phyloP scores from a whole-genome alignment of 495 filamentous ascomycete species.

The Lasiosphaeriaceae sp. region DNA sequence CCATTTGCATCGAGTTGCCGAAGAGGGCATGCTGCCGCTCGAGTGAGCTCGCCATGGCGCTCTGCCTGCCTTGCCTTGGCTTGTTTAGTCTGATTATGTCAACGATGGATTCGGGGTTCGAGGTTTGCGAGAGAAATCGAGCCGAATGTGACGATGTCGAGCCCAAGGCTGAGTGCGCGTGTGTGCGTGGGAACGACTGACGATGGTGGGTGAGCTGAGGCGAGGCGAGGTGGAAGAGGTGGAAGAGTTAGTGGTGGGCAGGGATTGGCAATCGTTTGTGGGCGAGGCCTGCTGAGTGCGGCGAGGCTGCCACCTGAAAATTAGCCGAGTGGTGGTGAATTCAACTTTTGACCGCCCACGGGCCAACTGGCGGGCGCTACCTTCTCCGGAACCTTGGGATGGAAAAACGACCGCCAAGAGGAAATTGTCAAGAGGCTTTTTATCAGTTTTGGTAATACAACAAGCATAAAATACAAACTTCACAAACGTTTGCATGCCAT shows the following conservation, averaged over 20 bases:
- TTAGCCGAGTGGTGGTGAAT: background rate
- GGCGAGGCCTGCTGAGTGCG: background rate
- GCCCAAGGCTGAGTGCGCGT: background rate
- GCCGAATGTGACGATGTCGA: background rate
- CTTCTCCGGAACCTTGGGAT: too few relatives aligned
- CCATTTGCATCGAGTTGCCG: conserved; percentile 42
- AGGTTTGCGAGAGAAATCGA: background rate
- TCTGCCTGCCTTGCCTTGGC: conserved; percentile 1
- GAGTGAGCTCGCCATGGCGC: conserved; percentile 46
- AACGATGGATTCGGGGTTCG: background rate
- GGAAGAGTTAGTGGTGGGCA: background rate
- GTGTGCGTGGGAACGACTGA: too few relatives aligned
- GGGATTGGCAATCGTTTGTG: background rate
- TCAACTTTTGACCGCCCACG: background rate
- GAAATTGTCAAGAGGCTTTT: too few relatives aligned
- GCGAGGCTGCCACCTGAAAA: background rate
- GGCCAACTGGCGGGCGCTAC: background rate
- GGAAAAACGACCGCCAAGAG: too few relatives aligned
- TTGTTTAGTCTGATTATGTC: background rate
- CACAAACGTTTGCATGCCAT: too few relatives aligned
- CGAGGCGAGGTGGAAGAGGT: background rate
- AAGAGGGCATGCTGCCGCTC: conserved; percentile 48
- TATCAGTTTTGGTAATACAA: too few relatives aligned
- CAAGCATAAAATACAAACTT: too few relatives aligned
- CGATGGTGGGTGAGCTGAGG: too few relatives aligned